Percentiles rank a stretch among this genome's conserved stretches.
phyloP scores from a whole-genome alignment of 1,284 basidiomycete genomes.

The Apiotrichum montevideense region DNA sequence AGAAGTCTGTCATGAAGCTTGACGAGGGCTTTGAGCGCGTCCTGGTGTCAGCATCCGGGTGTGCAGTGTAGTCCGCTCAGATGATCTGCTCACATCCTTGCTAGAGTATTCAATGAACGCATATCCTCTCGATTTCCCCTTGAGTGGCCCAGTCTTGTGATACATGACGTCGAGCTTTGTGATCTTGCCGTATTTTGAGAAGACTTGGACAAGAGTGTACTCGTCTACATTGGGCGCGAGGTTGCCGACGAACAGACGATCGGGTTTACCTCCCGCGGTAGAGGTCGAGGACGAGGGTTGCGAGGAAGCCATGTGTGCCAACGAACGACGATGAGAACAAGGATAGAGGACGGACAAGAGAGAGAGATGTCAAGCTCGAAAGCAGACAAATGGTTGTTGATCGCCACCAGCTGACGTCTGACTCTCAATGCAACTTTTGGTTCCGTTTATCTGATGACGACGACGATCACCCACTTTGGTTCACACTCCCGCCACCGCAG shows the following conservation, averaged over 20 bases:
- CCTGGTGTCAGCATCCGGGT: slow-evolving; percentile 51
- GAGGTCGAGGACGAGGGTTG: slow-evolving; percentile 6
- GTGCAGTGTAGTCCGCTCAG: no score
- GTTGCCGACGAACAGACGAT: slow-evolving; percentile 82
- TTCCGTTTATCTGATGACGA: no score
- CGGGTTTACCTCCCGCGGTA: slow-evolving; percentile 30
- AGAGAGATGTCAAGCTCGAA: no score
- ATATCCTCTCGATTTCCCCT: slow-evolving; percentile 89
- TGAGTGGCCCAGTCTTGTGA: slow-evolving; percentile 81
- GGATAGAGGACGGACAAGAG: no score
- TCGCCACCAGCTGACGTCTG: no score
- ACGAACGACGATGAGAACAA: no score
- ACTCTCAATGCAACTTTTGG: no score
- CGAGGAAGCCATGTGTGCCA: neutral
- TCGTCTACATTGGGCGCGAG: slow-evolving; percentile 82
- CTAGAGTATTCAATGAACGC: slow-evolving; percentile 83
- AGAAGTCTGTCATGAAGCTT: slow-evolving; percentile 73
- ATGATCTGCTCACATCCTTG: slow-evolving; percentile 61
- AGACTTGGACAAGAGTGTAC: slow-evolving; percentile 82
- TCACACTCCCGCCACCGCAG: no score
- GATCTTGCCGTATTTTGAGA: slow-evolving; percentile 84
- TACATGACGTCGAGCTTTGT: slow-evolving; percentile 90
- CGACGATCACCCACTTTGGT: no score
- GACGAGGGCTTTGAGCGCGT: slow-evolving; percentile 71
- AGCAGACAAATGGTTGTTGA: no score